Conservation (phyloP, 352 stramenopile genomes). For the Peronosclerospora sorghi region DNA sequence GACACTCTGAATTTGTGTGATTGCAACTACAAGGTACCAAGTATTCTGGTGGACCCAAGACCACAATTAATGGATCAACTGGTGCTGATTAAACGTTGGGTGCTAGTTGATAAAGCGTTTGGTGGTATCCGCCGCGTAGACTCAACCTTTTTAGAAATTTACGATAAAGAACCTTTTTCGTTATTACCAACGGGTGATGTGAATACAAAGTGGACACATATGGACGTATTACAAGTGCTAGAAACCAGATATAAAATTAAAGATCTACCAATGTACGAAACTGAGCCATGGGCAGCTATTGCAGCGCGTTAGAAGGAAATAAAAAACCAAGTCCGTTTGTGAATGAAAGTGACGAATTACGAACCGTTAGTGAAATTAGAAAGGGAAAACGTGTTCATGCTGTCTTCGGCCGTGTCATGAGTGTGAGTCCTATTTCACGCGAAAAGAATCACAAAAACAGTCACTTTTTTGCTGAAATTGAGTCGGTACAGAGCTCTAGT, state of each 20-base stretch:
- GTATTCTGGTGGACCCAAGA: conserved; percentile 29
- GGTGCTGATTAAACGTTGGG: too few species aligned
- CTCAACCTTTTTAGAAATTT: conserved; percentile 31
- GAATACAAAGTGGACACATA: conserved; percentile 4
- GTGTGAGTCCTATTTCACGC: conserved; percentile 43
- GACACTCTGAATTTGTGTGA: conserved; percentile 30
- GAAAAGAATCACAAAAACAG: conserved; percentile 23
- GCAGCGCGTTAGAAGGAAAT: background rate
- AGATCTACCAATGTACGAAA: conserved; percentile 41
- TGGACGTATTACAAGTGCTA: too few species aligned
- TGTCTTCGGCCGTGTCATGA: conserved; percentile 35
- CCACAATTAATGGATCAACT: conserved; percentile 24
- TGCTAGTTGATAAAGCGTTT: too few species aligned
- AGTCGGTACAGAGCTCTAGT: conserved; percentile 5
- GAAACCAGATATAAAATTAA: too few species aligned
- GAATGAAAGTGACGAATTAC: background rate
- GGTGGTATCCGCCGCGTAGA: too few species aligned
- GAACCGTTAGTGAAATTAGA: conserved; percentile 7
- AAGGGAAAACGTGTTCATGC: conserved; percentile 27
- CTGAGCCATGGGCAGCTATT: conserved; percentile 14
- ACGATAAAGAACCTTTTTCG: conserved; percentile 15
- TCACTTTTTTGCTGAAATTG: conserved; percentile 63
- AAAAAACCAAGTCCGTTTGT: background rate
- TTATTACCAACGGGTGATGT: background rate
- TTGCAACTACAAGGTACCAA: conserved; percentile 12